Percentiles rank a stretch among this genome's conserved stretches.
Conservation (phyloP, 192 early-diverging fungal genomes). For the Borealophlyctis nickersoniae region DNA sequence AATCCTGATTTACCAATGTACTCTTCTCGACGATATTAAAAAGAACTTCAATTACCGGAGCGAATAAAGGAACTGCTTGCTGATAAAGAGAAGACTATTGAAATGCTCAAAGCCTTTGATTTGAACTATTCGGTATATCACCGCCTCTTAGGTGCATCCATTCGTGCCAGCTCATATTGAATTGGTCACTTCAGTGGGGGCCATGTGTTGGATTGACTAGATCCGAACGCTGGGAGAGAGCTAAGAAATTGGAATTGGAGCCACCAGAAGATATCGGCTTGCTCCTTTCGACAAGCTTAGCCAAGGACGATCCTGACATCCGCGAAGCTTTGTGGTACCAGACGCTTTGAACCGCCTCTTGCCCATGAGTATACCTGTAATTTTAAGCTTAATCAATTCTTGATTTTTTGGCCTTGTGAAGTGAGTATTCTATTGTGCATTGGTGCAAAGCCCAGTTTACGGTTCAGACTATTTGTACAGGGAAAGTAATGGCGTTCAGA, state of each 20-base stretch:
- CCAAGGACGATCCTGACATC: conserved; percentile 11
- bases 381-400: too few species aligned
- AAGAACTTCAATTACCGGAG: too few species aligned
- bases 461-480: too few species aligned
- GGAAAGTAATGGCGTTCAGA: too few species aligned
- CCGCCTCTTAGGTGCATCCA: not conserved
- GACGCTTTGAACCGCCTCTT: too few species aligned
- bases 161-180: too few species aligned
- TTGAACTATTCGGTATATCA: conserved; percentile 27
- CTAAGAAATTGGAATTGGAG: conserved; percentile 41
- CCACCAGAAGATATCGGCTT: conserved; percentile 36
- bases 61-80: conserved; percentile 5
- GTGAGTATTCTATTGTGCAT: too few species aligned
- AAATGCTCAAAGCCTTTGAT: conserved; percentile 31
- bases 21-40: too few species aligned
- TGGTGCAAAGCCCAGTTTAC: too few species aligned
- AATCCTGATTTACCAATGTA: too few species aligned
- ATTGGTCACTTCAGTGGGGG: conserved; percentile 33
- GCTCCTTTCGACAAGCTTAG: conserved; percentile 13
- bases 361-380: too few species aligned
- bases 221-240: conserved; percentile 55
- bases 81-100: conserved; percentile 3
- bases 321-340: conserved; percentile 25
- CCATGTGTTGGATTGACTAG: conserved; percentile 52
- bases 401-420: too few species aligned